phyloP scores from a whole-genome alignment of 2,329 filamentous ascomycete species.

The Aspergillus sp. region DNA sequence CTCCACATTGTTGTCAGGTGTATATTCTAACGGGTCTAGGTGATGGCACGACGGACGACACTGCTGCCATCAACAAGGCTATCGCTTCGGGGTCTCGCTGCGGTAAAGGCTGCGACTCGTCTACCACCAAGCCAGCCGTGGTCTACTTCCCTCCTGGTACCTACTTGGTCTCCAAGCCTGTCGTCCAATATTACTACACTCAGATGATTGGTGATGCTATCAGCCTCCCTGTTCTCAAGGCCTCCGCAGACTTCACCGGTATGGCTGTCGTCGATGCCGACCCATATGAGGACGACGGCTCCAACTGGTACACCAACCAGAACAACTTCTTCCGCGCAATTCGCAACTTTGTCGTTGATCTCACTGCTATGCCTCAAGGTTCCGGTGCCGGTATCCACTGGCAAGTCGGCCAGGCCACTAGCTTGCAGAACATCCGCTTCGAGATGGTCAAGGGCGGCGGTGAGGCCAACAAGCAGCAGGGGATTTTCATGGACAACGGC shows the following conservation, averaged over 20 bases:
- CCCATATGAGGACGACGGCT: slow-evolving; percentile 69
- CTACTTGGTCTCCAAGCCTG: slow-evolving; percentile 75
- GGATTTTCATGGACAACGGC: slow-evolving; percentile 82
- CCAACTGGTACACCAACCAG: slow-evolving; percentile 78
- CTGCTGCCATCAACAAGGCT: slow-evolving; percentile 80
- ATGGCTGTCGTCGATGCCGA: slow-evolving; percentile 89
- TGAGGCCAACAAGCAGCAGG: slow-evolving; percentile 66
- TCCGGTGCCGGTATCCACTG: slow-evolving; percentile 74
- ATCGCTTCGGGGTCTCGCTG: slow-evolving; percentile 78
- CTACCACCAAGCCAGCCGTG: slow-evolving; percentile 78
- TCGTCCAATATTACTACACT: slow-evolving; percentile 88
- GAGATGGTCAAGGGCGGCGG: slow-evolving; percentile 70
- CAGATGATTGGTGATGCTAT: slow-evolving; percentile 83
- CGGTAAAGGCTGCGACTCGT: slow-evolving; percentile 76
- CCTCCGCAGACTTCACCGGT: slow-evolving; percentile 68
- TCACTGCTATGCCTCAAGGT: slow-evolving; percentile 62
- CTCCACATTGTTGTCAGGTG: slow-evolving; percentile 18
- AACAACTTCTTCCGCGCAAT: slow-evolving; percentile 81
- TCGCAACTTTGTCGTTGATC: slow-evolving; percentile 78
- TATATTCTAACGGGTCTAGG: slow-evolving; percentile 40
- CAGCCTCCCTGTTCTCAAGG: slow-evolving; percentile 73
- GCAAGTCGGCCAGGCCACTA: slow-evolving; percentile 82
- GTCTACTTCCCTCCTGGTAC: slow-evolving; percentile 91
- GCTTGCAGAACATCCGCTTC: slow-evolving; percentile 77
- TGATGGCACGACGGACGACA: slow-evolving; percentile 75